phyloP scores from a whole-genome alignment of 2,329 filamentous ascomycete genomes.

The Phaeomoniella chlamydospora region DNA sequence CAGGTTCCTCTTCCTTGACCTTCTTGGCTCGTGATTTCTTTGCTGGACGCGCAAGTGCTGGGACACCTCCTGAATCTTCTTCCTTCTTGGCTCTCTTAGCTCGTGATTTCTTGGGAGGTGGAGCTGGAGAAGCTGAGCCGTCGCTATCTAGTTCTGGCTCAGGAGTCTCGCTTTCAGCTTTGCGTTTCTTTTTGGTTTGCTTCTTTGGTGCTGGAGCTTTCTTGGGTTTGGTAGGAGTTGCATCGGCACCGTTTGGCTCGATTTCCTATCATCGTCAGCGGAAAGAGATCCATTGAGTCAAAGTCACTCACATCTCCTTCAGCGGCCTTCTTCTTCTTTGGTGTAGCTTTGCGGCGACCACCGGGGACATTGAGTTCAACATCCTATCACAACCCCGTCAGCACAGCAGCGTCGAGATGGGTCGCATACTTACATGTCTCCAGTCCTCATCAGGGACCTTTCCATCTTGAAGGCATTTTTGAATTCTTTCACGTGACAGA shows the following conservation, averaged over 20 bases:
- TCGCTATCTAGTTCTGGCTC: conserved; percentile 5
- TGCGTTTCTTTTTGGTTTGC: conserved; percentile 6
- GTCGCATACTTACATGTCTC: conserved; percentile 55
- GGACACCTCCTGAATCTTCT: conserved; percentile 13
- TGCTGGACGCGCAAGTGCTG: conserved; percentile 9
- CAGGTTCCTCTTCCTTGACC: conserved; percentile 14
- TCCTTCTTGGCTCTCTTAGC: conserved; percentile 15
- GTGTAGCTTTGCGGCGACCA: conserved; percentile 14
- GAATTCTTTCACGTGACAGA: conserved; percentile 59
- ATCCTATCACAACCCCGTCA: conserved; percentile 38
- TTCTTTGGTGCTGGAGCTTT: conserved; percentile 3
- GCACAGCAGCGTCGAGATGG: conserved; percentile 6
- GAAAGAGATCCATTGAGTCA: background rate
- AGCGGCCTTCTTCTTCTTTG: conserved; percentile 5
- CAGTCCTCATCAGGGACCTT: conserved; percentile 78
- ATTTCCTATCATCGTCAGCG: conserved; percentile 1
- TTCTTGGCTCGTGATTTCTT: conserved; percentile 13
- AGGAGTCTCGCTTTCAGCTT: conserved; percentile 4
- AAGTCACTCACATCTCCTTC: conserved; percentile 1
- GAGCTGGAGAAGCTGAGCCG: conserved; percentile 4
- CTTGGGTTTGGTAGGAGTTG: conserved; percentile 6
- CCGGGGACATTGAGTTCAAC: conserved; percentile 58
- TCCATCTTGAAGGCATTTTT: conserved; percentile 56
- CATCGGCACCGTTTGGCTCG: conserved; percentile 1
- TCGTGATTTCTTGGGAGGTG: conserved; percentile 11